phyloP scores from a whole-genome alignment of 2,329 filamentous ascomycete genomes.

The Aureobasidium leucospermi region DNA sequence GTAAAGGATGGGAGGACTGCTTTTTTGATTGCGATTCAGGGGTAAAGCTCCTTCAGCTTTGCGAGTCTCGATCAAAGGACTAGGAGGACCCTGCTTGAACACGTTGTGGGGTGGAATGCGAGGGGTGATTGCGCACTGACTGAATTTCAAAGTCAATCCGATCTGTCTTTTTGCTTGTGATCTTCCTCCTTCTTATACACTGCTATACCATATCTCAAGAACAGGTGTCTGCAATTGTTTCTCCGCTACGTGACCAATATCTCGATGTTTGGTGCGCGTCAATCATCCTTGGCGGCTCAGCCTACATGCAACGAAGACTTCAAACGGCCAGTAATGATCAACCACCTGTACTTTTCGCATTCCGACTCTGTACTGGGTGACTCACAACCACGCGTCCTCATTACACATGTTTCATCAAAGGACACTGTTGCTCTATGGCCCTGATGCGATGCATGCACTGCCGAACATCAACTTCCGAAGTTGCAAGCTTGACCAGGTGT shows the following conservation, averaged over 20 bases:
- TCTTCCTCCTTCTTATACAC: background rate
- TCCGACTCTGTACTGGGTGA: background rate
- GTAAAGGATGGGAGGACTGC: background rate
- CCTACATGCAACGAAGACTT: background rate
- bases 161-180: background rate
- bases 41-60: conserved; percentile 1
- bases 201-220: background rate
- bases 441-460: background rate
- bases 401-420: background rate
- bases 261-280: background rate
- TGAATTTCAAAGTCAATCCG: background rate
- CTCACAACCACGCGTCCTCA: background rate
- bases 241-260: background rate
- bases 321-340: background rate
- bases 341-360: conserved; percentile 3
- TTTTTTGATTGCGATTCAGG: conserved; percentile 11
- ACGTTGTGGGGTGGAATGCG: background rate
- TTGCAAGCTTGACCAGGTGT: background rate
- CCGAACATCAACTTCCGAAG: too few relatives aligned
- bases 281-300: background rate
- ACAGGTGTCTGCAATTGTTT: background rate
- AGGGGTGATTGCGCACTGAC: background rate
- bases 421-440: background rate
- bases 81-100: background rate
- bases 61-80: background rate